Base-by-base conservation (phyloP, 2,329 filamentous ascomycete species). In the Sarocladiaceae sp. region DNA sequence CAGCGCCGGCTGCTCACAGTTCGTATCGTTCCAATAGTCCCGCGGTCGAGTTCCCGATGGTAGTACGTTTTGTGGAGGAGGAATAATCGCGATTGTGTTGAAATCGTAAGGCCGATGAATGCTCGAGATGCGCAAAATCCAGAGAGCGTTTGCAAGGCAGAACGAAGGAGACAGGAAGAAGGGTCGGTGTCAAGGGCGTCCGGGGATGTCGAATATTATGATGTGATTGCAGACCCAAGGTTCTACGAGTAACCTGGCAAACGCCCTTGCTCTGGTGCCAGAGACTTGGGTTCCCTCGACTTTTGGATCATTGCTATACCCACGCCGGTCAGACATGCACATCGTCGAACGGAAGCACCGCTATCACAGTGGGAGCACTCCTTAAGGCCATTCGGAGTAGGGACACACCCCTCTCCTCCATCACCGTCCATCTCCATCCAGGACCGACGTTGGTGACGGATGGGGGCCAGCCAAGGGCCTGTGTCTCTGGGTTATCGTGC, bases 121-220 rank as follows among this genome's bases (percentile, higher is more conserved):
- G n/a, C n/a, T n/a, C n/a, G n/a, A 10, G 23, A 41, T 15, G 37
- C 18, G n/a, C 18, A 10, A 41, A 15, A 18, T 18, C 23, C n/a
- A 23, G 24, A 29, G 23, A 41, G 34, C n/a, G n/a, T n/a, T n/a
- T n/a, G n/a, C n/a, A n/a, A n/a, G n/a, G n/a, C n/a, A n/a, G n/a
- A n/a, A n/a, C n/a, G n/a, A n/a, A 39, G 24, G 29, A 27, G 37
- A 29, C 37, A 41, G 19, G 37, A 41, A 41, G 29, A 24, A 27
- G 23, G 24, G 24, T 29, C 13, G 7, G 34, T 19, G 26, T 39
- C 16, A 39, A n/a, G 20, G 34, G 19, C 13, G 34, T 39, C 37
- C 21, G 37, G 37, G 37, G 37, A 41, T 41, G 37, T 41, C 37
- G 37, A 41, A 41, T 21, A 41, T 29, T 41, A 41, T 41, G 37